Conservation (phyloP, 2,329 filamentous ascomycete species). For the Fusarium avenaceum region DNA sequence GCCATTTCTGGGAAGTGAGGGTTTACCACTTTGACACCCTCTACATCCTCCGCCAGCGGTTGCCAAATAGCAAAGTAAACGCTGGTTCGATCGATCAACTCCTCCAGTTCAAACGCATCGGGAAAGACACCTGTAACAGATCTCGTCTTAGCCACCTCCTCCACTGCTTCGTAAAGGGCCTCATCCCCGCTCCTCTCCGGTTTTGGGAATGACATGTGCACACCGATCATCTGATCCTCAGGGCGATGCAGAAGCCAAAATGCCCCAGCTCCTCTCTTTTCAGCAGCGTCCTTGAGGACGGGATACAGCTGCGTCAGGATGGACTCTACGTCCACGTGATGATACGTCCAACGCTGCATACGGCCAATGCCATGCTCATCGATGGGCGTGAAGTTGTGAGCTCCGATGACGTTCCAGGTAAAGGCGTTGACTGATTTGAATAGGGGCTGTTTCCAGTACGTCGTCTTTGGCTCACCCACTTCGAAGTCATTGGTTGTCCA, state of each 20-base stretch:
- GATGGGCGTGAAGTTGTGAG: conserved; percentile 34
- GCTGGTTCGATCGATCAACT: conserved; percentile 27
- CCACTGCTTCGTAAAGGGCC: background rate
- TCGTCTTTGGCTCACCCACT: conserved; percentile 39
- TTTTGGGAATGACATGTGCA: conserved; percentile 37
- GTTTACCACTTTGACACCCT: conserved; percentile 22
- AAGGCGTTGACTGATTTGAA: conserved; percentile 33
- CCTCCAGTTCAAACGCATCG: conserved; percentile 13
- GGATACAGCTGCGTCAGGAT: conserved; percentile 41
- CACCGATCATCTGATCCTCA: conserved; percentile 27
- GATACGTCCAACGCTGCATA: conserved; percentile 41
- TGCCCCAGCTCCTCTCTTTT: conserved; percentile 23
- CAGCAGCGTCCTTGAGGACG: conserved; percentile 30
- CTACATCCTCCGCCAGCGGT: conserved; percentile 1
- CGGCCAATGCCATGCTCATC: conserved; percentile 28
- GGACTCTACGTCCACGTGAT: conserved; percentile 15
- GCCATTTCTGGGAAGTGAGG: conserved; percentile 32
- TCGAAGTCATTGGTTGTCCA: conserved; percentile 44
- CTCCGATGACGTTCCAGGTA: conserved; percentile 39
- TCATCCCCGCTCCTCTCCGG: conserved; percentile 9
- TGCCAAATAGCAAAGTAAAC: conserved; percentile 36
- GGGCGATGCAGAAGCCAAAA: conserved; percentile 42
- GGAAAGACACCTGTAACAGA: conserved; percentile 30
- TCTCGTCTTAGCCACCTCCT: background rate
- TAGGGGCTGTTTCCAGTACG: conserved; percentile 41